Base-by-base conservation (phyloP, 495 filamentous ascomycete genomes). In the Hypoxylon trugodes region DNA sequence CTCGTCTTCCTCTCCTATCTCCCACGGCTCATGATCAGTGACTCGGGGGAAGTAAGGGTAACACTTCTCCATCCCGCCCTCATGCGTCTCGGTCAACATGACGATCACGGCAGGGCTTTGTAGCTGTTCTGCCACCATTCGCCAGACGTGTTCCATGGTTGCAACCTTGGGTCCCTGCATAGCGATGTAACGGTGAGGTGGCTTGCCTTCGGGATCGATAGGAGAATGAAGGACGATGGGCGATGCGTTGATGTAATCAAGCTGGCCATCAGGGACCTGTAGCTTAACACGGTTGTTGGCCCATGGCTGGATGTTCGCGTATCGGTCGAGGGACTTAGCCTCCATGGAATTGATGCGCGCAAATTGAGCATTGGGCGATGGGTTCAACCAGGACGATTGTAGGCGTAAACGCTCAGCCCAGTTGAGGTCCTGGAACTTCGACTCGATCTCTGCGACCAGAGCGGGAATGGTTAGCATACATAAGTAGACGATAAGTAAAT, bases 181-280 rank as follows among this genome's bases (percentile, higher is more conserved):
- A 55, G 81, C 83, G 52, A 86, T 84, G 66, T 84, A 86, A 21
- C 76, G 78, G 55, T 76, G 70, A 5, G 69, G 48, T 35, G 76
- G 77, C 18, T 59, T 68, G 21, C 56, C 30, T 51, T 70, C 47
- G 6, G 66, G 77, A 75, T 67, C 77, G 81, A 89, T 79, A 84
- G 88, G 41, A 79, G 93, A 84, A 30, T 75, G 77, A 22, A 97
- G 78, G 4, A 81, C 68, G 40, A 99, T 96, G 15, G 93, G 92
- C 6, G 92, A 96, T 15, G 95, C 95, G 72, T 99, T 99, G 79
- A 98, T 96, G 75, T 98, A 99, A 74, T 97, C 91, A 64, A 87
- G 86, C 53, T 87, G 77, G 10, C 89, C 91, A 24, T 88, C 84
- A 8, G 91, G 89, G 1, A 98, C 95, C 28, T 84, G 83, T 18